phyloP scores from a whole-genome alignment of 2,329 filamentous ascomycete genomes.

The Colletotrichum scovillei region DNA sequence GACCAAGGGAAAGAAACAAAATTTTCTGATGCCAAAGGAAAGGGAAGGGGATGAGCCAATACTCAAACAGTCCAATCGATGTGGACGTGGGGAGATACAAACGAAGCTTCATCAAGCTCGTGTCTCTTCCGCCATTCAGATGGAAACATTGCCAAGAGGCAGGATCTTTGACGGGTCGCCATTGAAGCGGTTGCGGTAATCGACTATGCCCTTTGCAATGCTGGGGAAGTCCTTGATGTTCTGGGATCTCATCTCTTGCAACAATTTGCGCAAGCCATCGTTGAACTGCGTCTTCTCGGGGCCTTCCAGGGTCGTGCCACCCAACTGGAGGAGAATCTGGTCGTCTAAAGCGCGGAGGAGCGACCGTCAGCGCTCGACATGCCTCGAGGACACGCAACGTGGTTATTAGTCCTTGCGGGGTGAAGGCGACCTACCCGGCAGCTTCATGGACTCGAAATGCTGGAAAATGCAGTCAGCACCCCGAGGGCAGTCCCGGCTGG shows the following conservation, averaged over 20 bases:
- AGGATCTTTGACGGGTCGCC: conserved; percentile 74
- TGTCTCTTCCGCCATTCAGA: conserved; percentile 41
- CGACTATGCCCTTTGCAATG: conserved; percentile 75
- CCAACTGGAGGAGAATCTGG: conserved; percentile 78
- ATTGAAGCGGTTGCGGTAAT: conserved; percentile 73
- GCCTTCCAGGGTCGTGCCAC: conserved; percentile 71
- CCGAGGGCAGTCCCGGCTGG: conserved; percentile 75
- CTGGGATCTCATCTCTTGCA: conserved; percentile 68
- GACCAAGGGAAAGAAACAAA: conserved; percentile 28
- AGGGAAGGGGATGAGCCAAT: background rate
- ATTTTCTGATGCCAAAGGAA: conserved; percentile 22
- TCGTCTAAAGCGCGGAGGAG: conserved; percentile 67
- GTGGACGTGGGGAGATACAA: background rate
- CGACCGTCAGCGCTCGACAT: conserved; percentile 58
- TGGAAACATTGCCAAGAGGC: conserved; percentile 61
- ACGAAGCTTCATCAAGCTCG: background rate
- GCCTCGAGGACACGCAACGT: conserved; percentile 46
- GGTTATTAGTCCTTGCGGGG: conserved; percentile 29
- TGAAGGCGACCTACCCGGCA: conserved; percentile 75
- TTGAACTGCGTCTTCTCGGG: conserved; percentile 72
- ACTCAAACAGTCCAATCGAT: conserved; percentile 6
- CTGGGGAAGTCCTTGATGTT: conserved; percentile 74
- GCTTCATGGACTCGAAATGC: conserved; percentile 80
- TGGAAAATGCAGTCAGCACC: conserved; percentile 79
- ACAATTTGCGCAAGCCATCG: conserved; percentile 69